These are phyloP conservation scores for Blastobotrys proliferans DNA, from an alignment of 1,139 yeast genomes.

Conservation along the genomic window DNA sequence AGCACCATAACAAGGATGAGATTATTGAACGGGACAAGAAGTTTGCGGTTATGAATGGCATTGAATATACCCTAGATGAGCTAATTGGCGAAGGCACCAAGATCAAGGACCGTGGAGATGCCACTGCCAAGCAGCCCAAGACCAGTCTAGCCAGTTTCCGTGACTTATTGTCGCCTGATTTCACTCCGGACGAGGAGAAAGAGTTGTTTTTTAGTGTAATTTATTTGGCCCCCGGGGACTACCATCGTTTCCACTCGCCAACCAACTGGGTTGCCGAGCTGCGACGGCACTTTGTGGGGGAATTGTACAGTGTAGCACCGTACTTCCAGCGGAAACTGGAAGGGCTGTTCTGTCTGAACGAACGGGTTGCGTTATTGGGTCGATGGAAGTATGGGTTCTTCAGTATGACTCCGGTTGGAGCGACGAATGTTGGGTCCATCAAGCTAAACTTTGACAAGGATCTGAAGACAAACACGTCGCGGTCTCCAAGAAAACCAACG, in stretches of 20 bases:
- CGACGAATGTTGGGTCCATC: slow-evolving; percentile 96
- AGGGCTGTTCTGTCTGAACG: slow-evolving; percentile 86
- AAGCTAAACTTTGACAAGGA: slow-evolving; percentile 89
- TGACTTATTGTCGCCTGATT: slow-evolving; percentile 28
- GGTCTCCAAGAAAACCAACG: too few relatives aligned
- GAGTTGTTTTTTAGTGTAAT: slow-evolving; percentile 85
- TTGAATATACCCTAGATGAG: slow-evolving; percentile 67
- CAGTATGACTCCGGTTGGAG: slow-evolving; percentile 99
- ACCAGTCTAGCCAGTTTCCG: slow-evolving; percentile 16
- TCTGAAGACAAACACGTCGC: slow-evolving; percentile 73
- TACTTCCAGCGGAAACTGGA: slow-evolving; percentile 85
- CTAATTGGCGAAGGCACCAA: slow-evolving; percentile 50
- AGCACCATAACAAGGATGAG: slow-evolving; percentile 37
- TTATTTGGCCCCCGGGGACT: slow-evolving; percentile 96
- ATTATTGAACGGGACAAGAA: slow-evolving; percentile 59
- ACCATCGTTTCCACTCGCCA: slow-evolving; percentile 96
- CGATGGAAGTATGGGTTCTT: slow-evolving; percentile 97
- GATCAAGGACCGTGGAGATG: slow-evolving; percentile 34
- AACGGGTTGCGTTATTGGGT: slow-evolving; percentile 91
- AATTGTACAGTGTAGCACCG: slow-evolving; percentile 93
- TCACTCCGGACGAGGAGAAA: slow-evolving; percentile 39
- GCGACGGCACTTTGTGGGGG: slow-evolving; percentile 95
- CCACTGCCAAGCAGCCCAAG: slow-evolving; percentile 21
- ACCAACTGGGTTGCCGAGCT: slow-evolving; percentile 92
- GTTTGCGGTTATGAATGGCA: slow-evolving; percentile 75